phyloP scores from a whole-genome alignment of 2,329 filamentous ascomycete genomes.

The Colletotrichum filicis region DNA sequence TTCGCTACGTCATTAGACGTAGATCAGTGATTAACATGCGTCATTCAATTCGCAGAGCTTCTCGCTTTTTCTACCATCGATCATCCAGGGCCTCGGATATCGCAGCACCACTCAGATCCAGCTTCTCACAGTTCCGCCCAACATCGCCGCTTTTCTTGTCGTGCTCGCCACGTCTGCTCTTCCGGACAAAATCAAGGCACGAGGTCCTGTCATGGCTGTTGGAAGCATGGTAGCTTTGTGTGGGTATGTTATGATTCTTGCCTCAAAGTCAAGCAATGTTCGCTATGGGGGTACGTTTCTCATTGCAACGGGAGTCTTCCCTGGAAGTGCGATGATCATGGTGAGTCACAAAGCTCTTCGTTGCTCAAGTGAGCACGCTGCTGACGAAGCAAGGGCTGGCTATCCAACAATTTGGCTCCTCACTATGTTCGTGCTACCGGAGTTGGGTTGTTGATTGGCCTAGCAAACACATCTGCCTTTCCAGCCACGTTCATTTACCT shows the following conservation, averaged over 20 bases:
- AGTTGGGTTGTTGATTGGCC: too few species aligned
- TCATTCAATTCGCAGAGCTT: not conserved
- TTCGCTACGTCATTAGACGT: not conserved
- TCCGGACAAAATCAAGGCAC: not conserved
- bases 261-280: too few species aligned
- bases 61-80: not conserved
- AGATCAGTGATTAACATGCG: not conserved
- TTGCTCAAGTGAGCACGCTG: too few species aligned
- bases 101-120: not conserved
- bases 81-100: not conserved
- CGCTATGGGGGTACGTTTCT: too few species aligned
- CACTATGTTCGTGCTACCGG: too few species aligned
- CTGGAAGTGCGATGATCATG: too few species aligned
- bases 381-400: too few species aligned
- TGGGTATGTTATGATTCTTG: not conserved
- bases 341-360: too few species aligned
- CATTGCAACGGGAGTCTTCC: too few species aligned
- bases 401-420: too few species aligned
- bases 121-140: not conserved
- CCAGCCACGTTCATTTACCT: too few species aligned
- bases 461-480: too few species aligned
- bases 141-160: not conserved
- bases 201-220: not conserved
- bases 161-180: not conserved
- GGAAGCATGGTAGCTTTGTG: not conserved